Conservation (phyloP, 345 rosid genomes). For the Nasturtium officinale region DNA sequence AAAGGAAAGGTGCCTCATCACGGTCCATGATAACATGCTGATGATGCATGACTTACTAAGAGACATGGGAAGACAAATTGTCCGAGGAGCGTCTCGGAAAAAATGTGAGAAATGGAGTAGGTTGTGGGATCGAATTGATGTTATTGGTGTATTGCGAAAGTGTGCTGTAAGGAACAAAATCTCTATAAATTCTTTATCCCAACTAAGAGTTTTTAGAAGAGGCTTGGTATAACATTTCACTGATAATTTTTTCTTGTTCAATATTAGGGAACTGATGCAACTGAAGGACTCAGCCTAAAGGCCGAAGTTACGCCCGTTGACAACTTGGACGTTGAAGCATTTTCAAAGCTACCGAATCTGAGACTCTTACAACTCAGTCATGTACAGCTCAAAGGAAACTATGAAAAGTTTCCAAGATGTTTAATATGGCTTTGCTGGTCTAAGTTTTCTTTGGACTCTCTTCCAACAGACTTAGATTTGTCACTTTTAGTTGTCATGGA, state of each 20-base stretch:
- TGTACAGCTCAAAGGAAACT: conserved; percentile 14
- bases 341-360: not conserved
- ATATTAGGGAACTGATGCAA: conserved; percentile 20
- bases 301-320: not conserved
- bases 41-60: conserved; percentile 42
- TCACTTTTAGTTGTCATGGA: conserved; percentile 17
- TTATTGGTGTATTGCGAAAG: conserved; percentile 15
- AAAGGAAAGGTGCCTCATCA: not conserved
- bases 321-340: conserved; percentile 9
- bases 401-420: not conserved
- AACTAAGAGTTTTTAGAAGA: not conserved
- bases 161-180: not conserved
- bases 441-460: not conserved
- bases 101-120: conserved; percentile 29
- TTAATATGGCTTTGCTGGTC: conserved; percentile 24
- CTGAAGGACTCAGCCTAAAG: conserved; percentile 31
- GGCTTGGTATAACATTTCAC: not conserved
- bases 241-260: conserved; percentile 7
- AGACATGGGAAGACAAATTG: conserved; percentile 45
- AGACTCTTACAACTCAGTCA: conserved; percentile 25
- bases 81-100: conserved; percentile 8
- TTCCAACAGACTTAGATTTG: not conserved
- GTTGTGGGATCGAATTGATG: conserved; percentile 32
- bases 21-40: conserved; percentile 9
- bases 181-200: not conserved